Base-by-base conservation (phyloP, 78 protist genomes). In the Carpediemonas membranifera region DNA sequence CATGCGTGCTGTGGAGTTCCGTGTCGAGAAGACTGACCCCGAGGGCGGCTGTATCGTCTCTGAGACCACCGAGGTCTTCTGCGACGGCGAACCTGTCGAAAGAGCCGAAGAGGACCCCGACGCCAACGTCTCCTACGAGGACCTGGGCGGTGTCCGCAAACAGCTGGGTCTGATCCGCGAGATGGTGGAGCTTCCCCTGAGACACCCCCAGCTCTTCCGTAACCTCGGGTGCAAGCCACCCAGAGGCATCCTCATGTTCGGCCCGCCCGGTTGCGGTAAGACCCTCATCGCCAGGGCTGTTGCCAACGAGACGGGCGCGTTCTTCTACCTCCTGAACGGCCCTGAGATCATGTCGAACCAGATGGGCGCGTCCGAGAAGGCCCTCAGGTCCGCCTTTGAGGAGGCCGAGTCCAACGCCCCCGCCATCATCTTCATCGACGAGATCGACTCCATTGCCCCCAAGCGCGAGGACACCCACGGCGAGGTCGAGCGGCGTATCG, bases 181-280 rank as follows among this genome's bases (percentile, higher is more conserved):
- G 61, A 73, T 94, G 79, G 97, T 97, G 5, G 99, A 97, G 80
- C 87, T 97, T 0, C 99, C 99, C n/a, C 85, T 95, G 19, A 89
- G 99, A 58, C 99, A 97, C 83, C 99, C 99, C 28, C 83, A 84
- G 78, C 87, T 96, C 21, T 96, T 96, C 90, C 83, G 88, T 62
- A 72, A 65, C 61, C 77, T 95, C 47, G 98, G 98, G 51, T 84
- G 92, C 81, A 95, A 95, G 85, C 97, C 76, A 44, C 72, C 53
- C 19, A 55, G 57, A 33, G 90, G 94, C 51, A 84, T 97, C 50
- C 88, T 97, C 35, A 44, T 97, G 77, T 95, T 68, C 59, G 99
- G 99, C 18, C 99, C 99, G 15, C 99, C 99, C 5, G 99, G 99
- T 30, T 73, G 90, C 35, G 99, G 99, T 58, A 97, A 97, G 92